Base-by-base conservation (phyloP, 331 rosid genomes). In the Quercus tomentella region DNA sequence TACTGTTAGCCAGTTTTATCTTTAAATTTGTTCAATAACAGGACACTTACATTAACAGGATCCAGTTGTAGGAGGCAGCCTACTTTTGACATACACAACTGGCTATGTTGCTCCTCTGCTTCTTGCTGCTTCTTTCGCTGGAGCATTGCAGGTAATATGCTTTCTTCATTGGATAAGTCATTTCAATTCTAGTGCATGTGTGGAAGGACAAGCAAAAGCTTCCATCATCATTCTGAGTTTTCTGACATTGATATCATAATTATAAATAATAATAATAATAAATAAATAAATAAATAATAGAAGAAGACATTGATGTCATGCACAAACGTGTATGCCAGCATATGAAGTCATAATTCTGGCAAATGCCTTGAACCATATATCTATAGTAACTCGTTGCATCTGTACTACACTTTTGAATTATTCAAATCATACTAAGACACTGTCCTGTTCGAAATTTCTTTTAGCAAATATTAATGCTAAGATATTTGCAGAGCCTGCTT, bases 41-140 rank as follows among this genome's bases (percentile, higher is more conserved):
- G 22, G 25, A 41, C 25, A 55, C 76, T 69, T 80, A 79, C 72
- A 58, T n/a, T 80, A 51, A 83, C 91, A 93, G 99, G 89, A 93
- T 87, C 99, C 99, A 15, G n/a, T 95, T 67, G 81, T 87, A 6
- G 98, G 98, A 45, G 96, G 98, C 52, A 93, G 99, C 93, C 89
- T 93, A 54, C 90, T 95, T 56, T 84, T 93, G 88, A 89, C 99
- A 11, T 95, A 93, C 89, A 95, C 99, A 69, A 95, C 97, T 18
- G 98, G 97, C 78, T 95, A 95, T 78, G 90, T 93, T 63, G 88
- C 95, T 83, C 96, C 98, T 72, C 73, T 93, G 60, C 97, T 95
- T 77, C 88, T 91, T 31, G 99, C 99, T 84, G 98, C 99, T 67
- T 89, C 98, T 35, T 95, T 93, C 18, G 98, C 98, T 68, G 98